A percentile compares a stretch with the other conserved stretches of the same genome.
These are phyloP conservation scores for Exophiala xenobiotica DNA, from an alignment of 2,329 filamentous ascomycete genomes.

Conservation along the genomic window DNA sequence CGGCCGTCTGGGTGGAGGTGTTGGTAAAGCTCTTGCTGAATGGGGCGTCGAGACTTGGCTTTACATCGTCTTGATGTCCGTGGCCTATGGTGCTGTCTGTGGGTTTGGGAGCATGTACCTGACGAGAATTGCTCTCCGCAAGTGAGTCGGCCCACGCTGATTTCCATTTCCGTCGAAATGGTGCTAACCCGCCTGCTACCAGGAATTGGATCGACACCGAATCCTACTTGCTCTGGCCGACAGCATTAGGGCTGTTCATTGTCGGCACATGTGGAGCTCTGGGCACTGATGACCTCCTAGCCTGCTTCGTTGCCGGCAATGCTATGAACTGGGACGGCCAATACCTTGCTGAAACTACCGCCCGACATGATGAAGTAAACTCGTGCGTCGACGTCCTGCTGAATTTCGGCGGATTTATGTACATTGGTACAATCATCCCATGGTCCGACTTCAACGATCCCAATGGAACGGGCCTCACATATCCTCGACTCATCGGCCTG, in stretches of 20 bases:
- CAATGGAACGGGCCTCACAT: constrained; percentile 65
- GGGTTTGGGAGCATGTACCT: constrained; percentile 51
- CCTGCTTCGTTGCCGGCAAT: constrained; percentile 61
- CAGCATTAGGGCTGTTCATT: constrained; percentile 56
- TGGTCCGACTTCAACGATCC: constrained; percentile 85
- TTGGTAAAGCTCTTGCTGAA: constrained; percentile 44
- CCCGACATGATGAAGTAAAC: constrained; percentile 62
- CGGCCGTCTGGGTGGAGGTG: constrained; percentile 49
- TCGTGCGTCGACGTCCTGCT: constrained; percentile 57
- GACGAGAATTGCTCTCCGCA: constrained; percentile 43
- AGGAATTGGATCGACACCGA: constrained; percentile 58
- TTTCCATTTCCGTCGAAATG: constrained; percentile 56
- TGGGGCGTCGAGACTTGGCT: constrained; percentile 63
- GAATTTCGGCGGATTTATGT: constrained; percentile 83
- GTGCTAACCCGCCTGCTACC: too few species aligned
- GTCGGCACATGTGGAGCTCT: constrained; percentile 58
- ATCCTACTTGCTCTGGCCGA: constrained; percentile 54
- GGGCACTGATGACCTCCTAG: constrained; percentile 60
- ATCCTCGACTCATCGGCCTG: constrained; percentile 89
- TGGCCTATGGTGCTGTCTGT: constrained; percentile 53
- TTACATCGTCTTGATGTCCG: constrained; percentile 57
- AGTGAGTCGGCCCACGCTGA: constrained; percentile 23
- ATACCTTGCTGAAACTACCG: constrained; percentile 57
- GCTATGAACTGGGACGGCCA: constrained; percentile 62
- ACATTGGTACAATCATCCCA: constrained; percentile 92